These are phyloP conservation scores for Trichoderma citrinoviride DNA, from an alignment of 2,329 filamentous ascomycete genomes.

Conservation along the genomic window DNA sequence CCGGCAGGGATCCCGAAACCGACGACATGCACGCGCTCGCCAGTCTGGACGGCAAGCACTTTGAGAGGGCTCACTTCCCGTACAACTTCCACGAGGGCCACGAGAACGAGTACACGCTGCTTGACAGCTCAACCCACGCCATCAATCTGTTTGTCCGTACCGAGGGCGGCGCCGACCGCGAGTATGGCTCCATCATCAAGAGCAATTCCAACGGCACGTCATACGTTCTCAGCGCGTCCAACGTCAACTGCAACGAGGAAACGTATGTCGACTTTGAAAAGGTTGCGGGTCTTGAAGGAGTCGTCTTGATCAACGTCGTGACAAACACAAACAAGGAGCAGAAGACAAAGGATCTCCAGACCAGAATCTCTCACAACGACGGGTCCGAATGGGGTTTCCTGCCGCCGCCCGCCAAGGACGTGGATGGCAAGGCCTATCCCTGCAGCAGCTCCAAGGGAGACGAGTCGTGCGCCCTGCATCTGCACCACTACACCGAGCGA, in stretches of 20 bases:
- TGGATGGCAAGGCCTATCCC: conserved; percentile 66
- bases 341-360: conserved; percentile 79
- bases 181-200: conserved; percentile 88
- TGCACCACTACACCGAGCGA: conserved; percentile 95
- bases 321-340: conserved; percentile 71
- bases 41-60: conserved; percentile 79
- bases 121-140: conserved; percentile 92
- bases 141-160: conserved; percentile 92
- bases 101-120: conserved; percentile 82
- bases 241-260: conserved; percentile 73
- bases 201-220: conserved; percentile 98
- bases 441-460: conserved; percentile 61
- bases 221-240: conserved; percentile 78
- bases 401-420: conserved; percentile 66
- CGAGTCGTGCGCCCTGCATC: conserved; percentile 77
- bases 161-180: conserved; percentile 59
- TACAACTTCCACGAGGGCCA: conserved; percentile 76
- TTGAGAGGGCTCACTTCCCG: conserved; percentile 83
- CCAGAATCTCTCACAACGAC: conserved; percentile 94
- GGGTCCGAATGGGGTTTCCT: conserved; percentile 83
- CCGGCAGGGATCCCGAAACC: conserved; percentile 66
- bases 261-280: conserved; percentile 96
- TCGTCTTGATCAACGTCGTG: conserved; percentile 83
- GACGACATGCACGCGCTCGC: conserved; percentile 72
- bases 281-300: conserved; percentile 86